Percentiles rank a stretch among this genome's conserved stretches.
These are phyloP conservation scores for Alternaria alternata DNA, from an alignment of 2,329 filamentous ascomycete genomes.

Conservation along the genomic window DNA sequence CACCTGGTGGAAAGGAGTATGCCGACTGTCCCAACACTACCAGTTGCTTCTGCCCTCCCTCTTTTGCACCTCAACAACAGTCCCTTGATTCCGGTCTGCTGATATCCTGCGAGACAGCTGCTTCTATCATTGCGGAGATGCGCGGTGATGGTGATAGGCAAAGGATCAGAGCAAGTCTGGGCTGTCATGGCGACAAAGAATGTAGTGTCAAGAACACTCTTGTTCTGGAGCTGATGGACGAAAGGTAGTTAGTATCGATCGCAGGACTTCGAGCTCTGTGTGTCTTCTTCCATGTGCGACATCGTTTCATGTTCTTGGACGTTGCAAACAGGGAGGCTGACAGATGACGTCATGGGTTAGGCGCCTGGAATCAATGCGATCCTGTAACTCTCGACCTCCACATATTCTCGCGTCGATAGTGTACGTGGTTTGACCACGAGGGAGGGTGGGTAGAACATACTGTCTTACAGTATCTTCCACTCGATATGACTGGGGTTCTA, in stretches of 20 bases:
- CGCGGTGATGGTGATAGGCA: slow-evolving; percentile 33
- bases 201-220: slow-evolving; percentile 36
- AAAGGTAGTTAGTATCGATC: slow-evolving; percentile 10
- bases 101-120: slow-evolving; percentile 40
- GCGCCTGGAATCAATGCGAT: too few relatives aligned
- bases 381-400: too few relatives aligned
- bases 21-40: slow-evolving; percentile 25
- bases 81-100: slow-evolving; percentile 18
- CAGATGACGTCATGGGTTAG: too few relatives aligned
- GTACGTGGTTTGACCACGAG: too few relatives aligned
- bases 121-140: slow-evolving; percentile 40
- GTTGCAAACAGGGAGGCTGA: too few relatives aligned
- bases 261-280: too few relatives aligned
- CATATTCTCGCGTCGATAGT: too few relatives aligned
- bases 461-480: background rate
- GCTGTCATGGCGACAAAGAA: slow-evolving; percentile 23
- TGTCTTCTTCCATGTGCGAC: too few relatives aligned
- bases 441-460: background rate
- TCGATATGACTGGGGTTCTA: too few relatives aligned
- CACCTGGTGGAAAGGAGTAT: slow-evolving; percentile 6
- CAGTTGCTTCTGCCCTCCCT: slow-evolving; percentile 34
- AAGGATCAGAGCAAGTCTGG: slow-evolving; percentile 29
- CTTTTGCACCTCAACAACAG: slow-evolving; percentile 1
- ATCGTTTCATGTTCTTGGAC: too few relatives aligned
- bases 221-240: slow-evolving; percentile 37